A percentile compares a stretch with the other conserved stretches of the same genome.
These are phyloP conservation scores for Cryptosporidium tyzzeri DNA, from an alignment of 169 alveolate species.

Conservation along the genomic window DNA sequence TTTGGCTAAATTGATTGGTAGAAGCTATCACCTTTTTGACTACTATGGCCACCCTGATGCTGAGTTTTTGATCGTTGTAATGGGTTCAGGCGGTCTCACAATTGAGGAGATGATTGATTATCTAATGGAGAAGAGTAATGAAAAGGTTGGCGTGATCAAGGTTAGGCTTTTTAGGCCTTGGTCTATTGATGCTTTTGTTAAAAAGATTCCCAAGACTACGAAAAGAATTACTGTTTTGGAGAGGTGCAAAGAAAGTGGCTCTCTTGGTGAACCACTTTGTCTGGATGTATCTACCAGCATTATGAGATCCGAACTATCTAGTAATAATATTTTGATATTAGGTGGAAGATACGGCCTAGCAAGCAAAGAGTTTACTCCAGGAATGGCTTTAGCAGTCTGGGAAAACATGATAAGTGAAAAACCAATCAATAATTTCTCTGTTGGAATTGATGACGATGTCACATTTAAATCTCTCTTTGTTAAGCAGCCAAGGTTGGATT, in stretches of 20 bases:
- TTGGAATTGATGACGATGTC: conserved; percentile 82
- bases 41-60: conserved; percentile 79
- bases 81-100: conserved; percentile 82
- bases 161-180: conserved; percentile 82
- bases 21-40: conserved; percentile 78
- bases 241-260: conserved; percentile 80
- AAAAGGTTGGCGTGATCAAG: conserved; percentile 78
- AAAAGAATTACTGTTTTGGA: conserved; percentile 78
- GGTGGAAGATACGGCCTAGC: conserved; percentile 82
- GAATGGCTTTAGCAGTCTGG: conserved; percentile 79
- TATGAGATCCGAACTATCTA: neutral
- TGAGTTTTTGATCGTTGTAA: conserved; percentile 74
- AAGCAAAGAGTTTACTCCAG: conserved; percentile 82
- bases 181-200: conserved; percentile 78
- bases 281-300: conserved; percentile 78
- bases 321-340: conserved; percentile 42
- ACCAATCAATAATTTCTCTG: conserved; percentile 81
- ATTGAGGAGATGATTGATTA: conserved; percentile 77
- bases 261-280: conserved; percentile 81
- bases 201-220: conserved; percentile 77
- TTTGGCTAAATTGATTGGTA: conserved; percentile 78
- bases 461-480: conserved; percentile 76
- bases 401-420: conserved; percentile 76
- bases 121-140: conserved; percentile 45
- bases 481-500: conserved; percentile 64